phyloP scores from a whole-genome alignment of 1,284 basidiomycete genomes.

The Ganoderma multipileum region DNA sequence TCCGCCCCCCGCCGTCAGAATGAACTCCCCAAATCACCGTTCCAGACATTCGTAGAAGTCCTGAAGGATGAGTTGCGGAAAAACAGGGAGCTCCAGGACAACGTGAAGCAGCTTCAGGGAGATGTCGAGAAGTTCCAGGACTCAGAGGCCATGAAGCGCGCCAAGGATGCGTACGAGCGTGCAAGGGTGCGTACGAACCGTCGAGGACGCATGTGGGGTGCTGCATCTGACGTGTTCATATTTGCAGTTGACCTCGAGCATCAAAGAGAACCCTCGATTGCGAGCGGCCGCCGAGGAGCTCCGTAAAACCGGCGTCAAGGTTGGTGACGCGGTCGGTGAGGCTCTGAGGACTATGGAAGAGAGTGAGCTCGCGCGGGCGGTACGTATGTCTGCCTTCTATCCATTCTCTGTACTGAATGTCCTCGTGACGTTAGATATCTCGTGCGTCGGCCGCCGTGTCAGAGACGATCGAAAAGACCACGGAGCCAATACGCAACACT shows the following conservation, averaged over 20 bases:
- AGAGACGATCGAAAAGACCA: conserved; percentile 81
- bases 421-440: conserved; percentile 62
- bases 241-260: conserved; percentile 84
- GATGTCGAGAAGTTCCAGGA: conserved; percentile 98
- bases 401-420: neutral
- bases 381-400: conserved; percentile 44
- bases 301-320: conserved; percentile 87
- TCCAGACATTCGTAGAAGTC: conserved; percentile 95
- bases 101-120: conserved; percentile 96
- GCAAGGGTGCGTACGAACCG: conserved; percentile 73
- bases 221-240: conserved; percentile 13
- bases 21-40: conserved; percentile 89
- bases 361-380: conserved; percentile 88
- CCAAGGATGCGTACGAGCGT: conserved; percentile 90
- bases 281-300: conserved; percentile 93
- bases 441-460: conserved; percentile 83
- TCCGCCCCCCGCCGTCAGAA: conserved; percentile 64
- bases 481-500: conserved; percentile 94
- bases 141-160: conserved; percentile 94
- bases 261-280: conserved; percentile 95
- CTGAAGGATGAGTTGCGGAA: conserved; percentile 92
- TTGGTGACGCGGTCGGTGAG: conserved; percentile 92
- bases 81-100: conserved; percentile 94
- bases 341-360: conserved; percentile 94
- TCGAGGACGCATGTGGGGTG: conserved; percentile 11